Evolutionary conservation across 768 basidiomycete species (phyloP).

Genomic region (Russula sp.): DNA sequence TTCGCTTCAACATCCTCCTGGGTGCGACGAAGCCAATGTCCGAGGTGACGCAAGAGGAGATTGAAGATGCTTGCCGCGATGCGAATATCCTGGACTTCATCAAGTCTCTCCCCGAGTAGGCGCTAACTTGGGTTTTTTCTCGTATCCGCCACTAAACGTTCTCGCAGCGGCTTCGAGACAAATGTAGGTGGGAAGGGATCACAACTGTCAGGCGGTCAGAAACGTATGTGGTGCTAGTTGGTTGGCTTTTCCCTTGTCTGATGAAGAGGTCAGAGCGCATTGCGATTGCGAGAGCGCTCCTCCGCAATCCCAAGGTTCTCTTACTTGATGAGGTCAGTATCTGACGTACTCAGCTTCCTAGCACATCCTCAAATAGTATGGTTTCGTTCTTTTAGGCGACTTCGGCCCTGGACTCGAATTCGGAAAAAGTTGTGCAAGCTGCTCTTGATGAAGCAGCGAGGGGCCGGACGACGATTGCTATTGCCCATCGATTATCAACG

Average conservation of each 20-base stretch:
- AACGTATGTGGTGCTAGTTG: conserved; percentile 43
- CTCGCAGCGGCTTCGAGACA: conserved; percentile 77
- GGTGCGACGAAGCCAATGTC: conserved; percentile 68
- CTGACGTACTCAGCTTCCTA: too few species aligned
- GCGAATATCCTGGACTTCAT: conserved; percentile 92
- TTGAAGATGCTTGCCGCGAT: conserved; percentile 78
- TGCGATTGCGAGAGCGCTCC: conserved; percentile 30
- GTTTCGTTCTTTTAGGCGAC: conserved; percentile 35
- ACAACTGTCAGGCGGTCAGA: conserved; percentile 85
- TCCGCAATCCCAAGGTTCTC: conserved; percentile 31
- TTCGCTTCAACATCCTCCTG: conserved; percentile 83
- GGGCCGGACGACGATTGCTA: conserved; percentile 91
- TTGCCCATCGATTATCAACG: conserved; percentile 77
- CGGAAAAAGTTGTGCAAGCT: conserved; percentile 83
- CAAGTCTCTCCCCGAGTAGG: conserved; percentile 67
- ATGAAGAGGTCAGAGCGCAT: conserved; percentile 36
- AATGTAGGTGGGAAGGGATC: conserved; percentile 89
- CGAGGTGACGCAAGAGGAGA: conserved; percentile 77
- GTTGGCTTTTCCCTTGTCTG: not conserved
- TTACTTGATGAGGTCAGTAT: conserved; percentile 27
- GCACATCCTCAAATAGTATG: not conserved
- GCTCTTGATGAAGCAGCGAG: conserved; percentile 89
- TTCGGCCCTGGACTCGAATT: conserved; percentile 47
- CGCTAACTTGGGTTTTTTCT: conserved; percentile 7
- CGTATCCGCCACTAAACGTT: conserved; percentile 9